These are phyloP conservation scores for Suhomyces tanzawaensis DNA, from an alignment of 805 yeast species.

Conservation along the genomic window DNA sequence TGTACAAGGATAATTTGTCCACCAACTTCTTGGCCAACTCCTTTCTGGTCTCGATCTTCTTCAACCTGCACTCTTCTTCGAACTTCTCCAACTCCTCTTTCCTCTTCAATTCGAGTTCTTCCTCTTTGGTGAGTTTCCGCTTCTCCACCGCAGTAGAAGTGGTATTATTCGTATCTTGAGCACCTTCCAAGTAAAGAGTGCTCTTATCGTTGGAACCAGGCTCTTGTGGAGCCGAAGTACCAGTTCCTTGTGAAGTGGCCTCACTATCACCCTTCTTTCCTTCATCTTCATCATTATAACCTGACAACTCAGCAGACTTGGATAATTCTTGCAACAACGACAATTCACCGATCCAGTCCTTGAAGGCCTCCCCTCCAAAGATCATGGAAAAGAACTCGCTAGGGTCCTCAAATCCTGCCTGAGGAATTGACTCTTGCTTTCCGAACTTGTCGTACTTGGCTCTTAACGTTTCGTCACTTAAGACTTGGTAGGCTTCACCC, in stretches of 20 bases:
- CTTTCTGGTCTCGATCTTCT: conserved; percentile 63
- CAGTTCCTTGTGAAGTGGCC: conserved; percentile 14
- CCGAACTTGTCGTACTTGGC: conserved; percentile 73
- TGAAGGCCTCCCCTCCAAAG: conserved; percentile 89
- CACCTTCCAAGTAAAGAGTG: conserved; percentile 15
- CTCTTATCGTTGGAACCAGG: background rate
- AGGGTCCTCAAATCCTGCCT: conserved; percentile 68
- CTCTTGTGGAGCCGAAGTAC: conserved; percentile 3
- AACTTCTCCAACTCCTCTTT: conserved; percentile 56
- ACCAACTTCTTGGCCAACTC: conserved; percentile 58
- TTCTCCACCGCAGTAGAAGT: conserved; percentile 12
- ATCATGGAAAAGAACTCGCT: conserved; percentile 65
- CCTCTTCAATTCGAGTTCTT: conserved; percentile 45
- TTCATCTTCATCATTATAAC: conserved; percentile 30
- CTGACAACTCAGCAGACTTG: conserved; percentile 42
- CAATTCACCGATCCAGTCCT: conserved; percentile 45
- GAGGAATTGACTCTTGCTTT: conserved; percentile 66
- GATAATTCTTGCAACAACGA: conserved; percentile 48
- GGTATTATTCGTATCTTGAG: background rate
- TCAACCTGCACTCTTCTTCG: conserved; percentile 73
- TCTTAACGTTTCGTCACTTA: conserved; percentile 63
- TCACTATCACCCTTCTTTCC: conserved; percentile 30
- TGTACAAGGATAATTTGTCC: conserved; percentile 41
- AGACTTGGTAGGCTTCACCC: conserved; percentile 75
- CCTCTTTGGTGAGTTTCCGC: conserved; percentile 32